Base-by-base conservation (phyloP, 2,329 filamentous ascomycete species). In the Phaeosphaeriaceae sp. region DNA sequence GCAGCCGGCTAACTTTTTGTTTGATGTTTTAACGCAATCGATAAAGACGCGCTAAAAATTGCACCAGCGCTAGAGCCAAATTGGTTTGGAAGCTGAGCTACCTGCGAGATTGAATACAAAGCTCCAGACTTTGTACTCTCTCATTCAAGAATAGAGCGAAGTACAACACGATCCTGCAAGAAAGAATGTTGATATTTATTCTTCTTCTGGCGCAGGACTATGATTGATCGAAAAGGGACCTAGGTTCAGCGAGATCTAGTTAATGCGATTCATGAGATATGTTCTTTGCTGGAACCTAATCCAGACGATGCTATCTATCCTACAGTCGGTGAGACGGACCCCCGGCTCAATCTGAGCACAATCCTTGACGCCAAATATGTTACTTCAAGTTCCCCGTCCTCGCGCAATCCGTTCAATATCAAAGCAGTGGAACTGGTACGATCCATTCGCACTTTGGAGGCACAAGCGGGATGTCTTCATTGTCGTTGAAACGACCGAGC, bases 381-480 rank as follows among this genome's bases (percentile, higher is more conserved):
- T 27, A 4, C 4, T 9, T 27, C 25, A 9, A 9, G 4, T 27
- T n/a, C n/a, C n/a, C 25, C 25, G 9, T 27, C 11, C 13, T 11
- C 31, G 3, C 31, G 25, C 13, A 15, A 36, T 36, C 6, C 13
- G 31, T 7, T 36, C 31, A 15, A 15, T 36, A 47, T 17, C 19
- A 40, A 15, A 31, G 51, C 22, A 54, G 17, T 20, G 46, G 46
- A 51, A 55, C 27, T 40, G 20, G 40, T 36, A 55, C 47, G 17
- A 55, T 55, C 82, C 88, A 94, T 70, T 94, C 92, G 60, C 87
- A 83, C 76, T 88, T 89, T 0, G 93, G 93, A 20, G 93, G 91
- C 47, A 92, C 79, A 66, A 90, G 84, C 0, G 93, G 93, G 80
- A 97, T 90, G 7, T 88, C 69, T 0, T 89, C 89, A 36, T 87